A percentile compares a stretch with the other conserved stretches of the same genome.
Conservation (phyloP, 1,284 basidiomycete species). For the Ganoderma resinaceum region DNA sequence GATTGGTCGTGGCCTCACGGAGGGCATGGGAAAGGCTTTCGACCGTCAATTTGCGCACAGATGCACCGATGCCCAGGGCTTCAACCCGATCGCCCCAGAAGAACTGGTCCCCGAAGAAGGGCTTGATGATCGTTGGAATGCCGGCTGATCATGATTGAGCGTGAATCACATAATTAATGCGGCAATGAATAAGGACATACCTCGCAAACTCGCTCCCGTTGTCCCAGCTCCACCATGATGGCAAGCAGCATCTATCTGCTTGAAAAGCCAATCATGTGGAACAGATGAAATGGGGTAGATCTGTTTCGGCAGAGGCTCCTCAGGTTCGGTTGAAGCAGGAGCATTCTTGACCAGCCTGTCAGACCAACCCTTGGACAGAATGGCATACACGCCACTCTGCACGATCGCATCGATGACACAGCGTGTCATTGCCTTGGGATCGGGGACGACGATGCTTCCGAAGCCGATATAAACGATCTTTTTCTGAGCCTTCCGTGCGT, state of each 20-base stretch:
- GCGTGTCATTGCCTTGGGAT: constrained; percentile 91
- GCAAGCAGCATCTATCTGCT: constrained; percentile 92
- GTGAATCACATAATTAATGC: constrained; percentile 1
- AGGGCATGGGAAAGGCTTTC: constrained; percentile 83
- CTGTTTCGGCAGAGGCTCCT: constrained; percentile 75
- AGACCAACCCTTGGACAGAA: constrained; percentile 98
- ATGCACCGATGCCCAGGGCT: constrained; percentile 88
- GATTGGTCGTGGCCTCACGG: constrained; percentile 82
- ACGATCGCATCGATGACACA: constrained; percentile 90
- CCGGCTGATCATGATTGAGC: constrained; percentile 63
- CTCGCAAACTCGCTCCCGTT: constrained; percentile 90
- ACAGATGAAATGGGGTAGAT: constrained; percentile 89
- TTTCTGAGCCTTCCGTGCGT: constrained; percentile 75
- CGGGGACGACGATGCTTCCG: constrained; percentile 97
- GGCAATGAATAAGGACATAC: constrained; percentile 48
- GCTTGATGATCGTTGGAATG: constrained; percentile 94
- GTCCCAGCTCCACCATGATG: constrained; percentile 99
- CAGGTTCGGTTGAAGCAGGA: constrained; percentile 61
- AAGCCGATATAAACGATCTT: constrained; percentile 99
- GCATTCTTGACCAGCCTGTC: constrained; percentile 81
- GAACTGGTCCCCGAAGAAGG: constrained; percentile 98
- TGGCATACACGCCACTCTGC: constrained; percentile 86
- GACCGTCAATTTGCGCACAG: constrained; percentile 86
- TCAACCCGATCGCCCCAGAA: constrained; percentile 98
- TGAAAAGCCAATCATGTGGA: constrained; percentile 98